phyloP scores from a whole-genome alignment of 768 basidiomycete species.

The Lenzites betulinus region DNA sequence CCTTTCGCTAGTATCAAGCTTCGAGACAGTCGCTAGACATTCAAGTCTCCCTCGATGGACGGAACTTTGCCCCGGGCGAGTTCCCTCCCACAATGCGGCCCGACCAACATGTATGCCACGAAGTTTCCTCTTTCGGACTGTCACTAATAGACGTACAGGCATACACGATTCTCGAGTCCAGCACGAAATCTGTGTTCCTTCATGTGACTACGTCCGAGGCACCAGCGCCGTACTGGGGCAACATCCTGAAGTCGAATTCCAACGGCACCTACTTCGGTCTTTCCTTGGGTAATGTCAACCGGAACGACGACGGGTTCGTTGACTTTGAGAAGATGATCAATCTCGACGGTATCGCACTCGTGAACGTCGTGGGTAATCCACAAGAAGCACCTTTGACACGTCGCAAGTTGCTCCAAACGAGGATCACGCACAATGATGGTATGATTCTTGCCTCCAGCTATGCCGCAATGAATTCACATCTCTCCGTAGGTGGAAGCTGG shows the following conservation, averaged over 20 bases:
- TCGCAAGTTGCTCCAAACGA: slow-evolving; percentile 73
- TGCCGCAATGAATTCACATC: slow-evolving; percentile 1
- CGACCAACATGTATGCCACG: slow-evolving; percentile 74
- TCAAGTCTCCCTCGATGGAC: slow-evolving; percentile 91
- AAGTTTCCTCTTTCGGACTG: background rate
- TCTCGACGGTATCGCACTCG: slow-evolving; percentile 91
- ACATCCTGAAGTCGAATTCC: slow-evolving; percentile 93
- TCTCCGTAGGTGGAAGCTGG: slow-evolving; percentile 75
- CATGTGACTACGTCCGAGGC: slow-evolving; percentile 91
- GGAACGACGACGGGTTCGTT: slow-evolving; percentile 84
- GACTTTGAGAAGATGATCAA: slow-evolving; percentile 99
- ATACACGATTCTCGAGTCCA: slow-evolving; percentile 94
- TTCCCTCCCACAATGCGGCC: slow-evolving; percentile 93
- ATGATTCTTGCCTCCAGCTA: slow-evolving; percentile 23
- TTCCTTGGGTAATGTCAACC: slow-evolving; percentile 85
- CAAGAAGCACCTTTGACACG: slow-evolving; percentile 70
- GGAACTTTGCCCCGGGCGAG: slow-evolving; percentile 77
- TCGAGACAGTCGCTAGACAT: slow-evolving; percentile 66
- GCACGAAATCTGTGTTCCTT: slow-evolving; percentile 89
- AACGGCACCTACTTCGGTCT: slow-evolving; percentile 97
- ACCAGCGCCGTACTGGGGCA: slow-evolving; percentile 80
- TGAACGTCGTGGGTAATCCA: slow-evolving; percentile 88
- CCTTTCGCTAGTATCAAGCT: slow-evolving; percentile 47
- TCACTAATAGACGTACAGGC: slow-evolving; percentile 47
- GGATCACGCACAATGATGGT: slow-evolving; percentile 98